These are phyloP conservation scores for Mrakia gelida DNA, from an alignment of 768 basidiomycete genomes.

Conservation along the genomic window DNA sequence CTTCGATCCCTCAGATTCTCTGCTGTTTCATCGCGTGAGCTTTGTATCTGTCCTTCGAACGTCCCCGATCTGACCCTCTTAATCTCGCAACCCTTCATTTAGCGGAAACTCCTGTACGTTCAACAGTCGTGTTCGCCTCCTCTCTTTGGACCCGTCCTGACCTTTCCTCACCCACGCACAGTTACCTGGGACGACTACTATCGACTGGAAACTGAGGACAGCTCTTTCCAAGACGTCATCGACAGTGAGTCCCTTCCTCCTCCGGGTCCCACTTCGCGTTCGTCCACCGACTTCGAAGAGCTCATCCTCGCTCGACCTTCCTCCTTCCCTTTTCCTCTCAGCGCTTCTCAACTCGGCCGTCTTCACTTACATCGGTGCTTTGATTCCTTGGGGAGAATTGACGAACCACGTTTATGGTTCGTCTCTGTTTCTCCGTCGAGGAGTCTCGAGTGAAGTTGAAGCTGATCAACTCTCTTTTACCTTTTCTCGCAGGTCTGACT, in stretches of 20 bases:
- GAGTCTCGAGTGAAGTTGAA: too few relatives aligned
- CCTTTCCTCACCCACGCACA: neutral
- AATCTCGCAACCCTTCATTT: conserved; percentile 40
- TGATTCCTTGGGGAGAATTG: conserved; percentile 44
- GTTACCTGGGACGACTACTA: conserved; percentile 44
- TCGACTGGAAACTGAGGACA: conserved; percentile 25
- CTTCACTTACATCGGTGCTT: conserved; percentile 46
- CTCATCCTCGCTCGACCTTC: too few relatives aligned
- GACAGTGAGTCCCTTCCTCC: neutral
- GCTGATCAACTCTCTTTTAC: too few relatives aligned
- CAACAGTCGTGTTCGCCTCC: conserved; percentile 38
- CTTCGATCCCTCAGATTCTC: too few relatives aligned
- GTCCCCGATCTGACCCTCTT: too few relatives aligned
- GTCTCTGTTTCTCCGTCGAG: neutral
- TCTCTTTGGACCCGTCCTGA: neutral
- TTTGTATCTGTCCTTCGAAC: too few relatives aligned
- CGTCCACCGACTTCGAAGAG: too few relatives aligned
- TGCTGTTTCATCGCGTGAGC: conserved; percentile 33
- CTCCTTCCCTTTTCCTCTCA: neutral
- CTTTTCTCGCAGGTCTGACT: conserved; percentile 36
- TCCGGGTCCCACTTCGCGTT: too few relatives aligned
- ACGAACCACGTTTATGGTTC: conserved; percentile 32
- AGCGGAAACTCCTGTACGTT: conserved; percentile 35
- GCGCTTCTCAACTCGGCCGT: conserved; percentile 34
- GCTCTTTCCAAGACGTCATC: conserved; percentile 27